Evolutionary conservation across 163 green algal genomes (phyloP), one percentile per base, ranked within the genome.

Genomic region (Prototheca cutis): DNA sequence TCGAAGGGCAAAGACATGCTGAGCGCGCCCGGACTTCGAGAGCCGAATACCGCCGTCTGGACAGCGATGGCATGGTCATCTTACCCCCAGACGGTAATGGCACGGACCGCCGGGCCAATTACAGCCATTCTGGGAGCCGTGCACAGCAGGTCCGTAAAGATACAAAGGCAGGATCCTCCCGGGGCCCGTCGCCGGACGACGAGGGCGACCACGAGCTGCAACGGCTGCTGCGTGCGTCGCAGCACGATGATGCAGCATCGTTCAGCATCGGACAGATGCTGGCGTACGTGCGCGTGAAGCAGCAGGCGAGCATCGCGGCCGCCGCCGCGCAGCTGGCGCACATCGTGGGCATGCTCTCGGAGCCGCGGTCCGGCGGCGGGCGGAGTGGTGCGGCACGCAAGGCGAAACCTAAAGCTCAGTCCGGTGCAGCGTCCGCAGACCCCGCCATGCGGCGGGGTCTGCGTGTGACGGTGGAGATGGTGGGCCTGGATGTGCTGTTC

Each of bases 201-300:
- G 31, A 29, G 15, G 55, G 34, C 6, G 33, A 17, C 15, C 33
- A 61, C 15, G 58, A 82, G 62, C 56, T 82, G 27, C n/a, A n/a
- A n/a, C n/a, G n/a, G n/a, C n/a, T n/a, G n/a, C n/a, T n/a, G n/a
- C n/a, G n/a, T n/a, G n/a, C n/a, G n/a, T n/a, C n/a, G n/a, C n/a
- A n/a, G n/a, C n/a, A n/a, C n/a, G n/a, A n/a, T n/a, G n/a, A n/a
- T n/a, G n/a, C n/a, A n/a, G n/a, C n/a, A n/a, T n/a, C n/a, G n/a
- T n/a, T n/a, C n/a, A n/a, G n/a, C n/a, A n/a, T n/a, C n/a, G 77
- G 77, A 15, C 74, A 84, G 59, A 55, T 84, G 60, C 62, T 84
- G 59, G 62, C 55, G 2, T 74, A 75, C 31, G 59, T 71, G 28
- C 59, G 74, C 28, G 58, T 82, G 8, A 74, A 71, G 59, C 65